Evolutionary conservation across 2,329 filamentous ascomycete species (phyloP), one percentile per base, ranked within the genome.

Genomic region (Scedosporium aurantiacum): DNA sequence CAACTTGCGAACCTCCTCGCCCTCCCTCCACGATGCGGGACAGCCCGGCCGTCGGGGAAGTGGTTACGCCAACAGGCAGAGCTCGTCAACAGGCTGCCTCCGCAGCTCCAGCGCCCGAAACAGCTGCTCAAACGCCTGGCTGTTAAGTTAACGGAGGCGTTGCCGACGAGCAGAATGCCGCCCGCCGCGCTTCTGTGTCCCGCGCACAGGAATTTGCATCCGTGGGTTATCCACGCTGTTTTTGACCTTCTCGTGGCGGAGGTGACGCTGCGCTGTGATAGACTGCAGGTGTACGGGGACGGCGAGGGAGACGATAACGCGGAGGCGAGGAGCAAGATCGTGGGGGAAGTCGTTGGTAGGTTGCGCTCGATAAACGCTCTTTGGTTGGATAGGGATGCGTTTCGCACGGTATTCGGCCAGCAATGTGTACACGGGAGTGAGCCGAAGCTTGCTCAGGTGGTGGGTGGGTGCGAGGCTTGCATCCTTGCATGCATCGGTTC

Each of bases 401-500:
- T 79, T 63, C 63, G 66, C 18, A 50, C 66, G 12, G 64, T 70
- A 2, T 79, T 74, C 63, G 68, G 70, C 1, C 69, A 73, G n/a
- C 66, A 73, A 1, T 59, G 57, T 60, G 28, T 65, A 64, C 56
- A 67, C 64, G 23, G 47, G 25, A 25, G 66, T 72, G 23, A 41
- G 14, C 3, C 21, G 45, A 60, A 21, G 27, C 45, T 52, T 41
- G 66, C 63, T 5, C 57, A 63, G 10, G 68, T 78, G 3, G 61
- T 64, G 32, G 70, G 72, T 14, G n/a, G 62, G 1, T 85, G 82
- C 64, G 77, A 82, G 65, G 81, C 80, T 1, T 85, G 82, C 63
- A 76, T 81, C 28, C 68, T 84, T 12, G 74, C 78, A 1, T 71
- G 73, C 2, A 66, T 85, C 0, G 81, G 81, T 2, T 77, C 76